Evolutionary conservation across 2,329 filamentous ascomycete species (phyloP).

Genomic region (Gnomoniopsis smithogilvyi): DNA sequence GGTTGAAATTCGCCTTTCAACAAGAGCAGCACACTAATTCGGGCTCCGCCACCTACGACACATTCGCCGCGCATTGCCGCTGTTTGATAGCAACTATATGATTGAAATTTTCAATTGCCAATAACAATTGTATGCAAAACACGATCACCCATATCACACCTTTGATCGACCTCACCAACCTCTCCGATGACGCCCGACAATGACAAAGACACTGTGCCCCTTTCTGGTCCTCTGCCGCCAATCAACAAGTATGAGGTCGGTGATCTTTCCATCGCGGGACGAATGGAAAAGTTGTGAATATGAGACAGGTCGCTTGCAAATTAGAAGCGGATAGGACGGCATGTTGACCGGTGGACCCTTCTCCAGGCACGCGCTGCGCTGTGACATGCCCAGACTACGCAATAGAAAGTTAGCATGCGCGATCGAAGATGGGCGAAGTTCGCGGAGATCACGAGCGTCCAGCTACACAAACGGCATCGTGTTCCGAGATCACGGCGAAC

Average conservation of each 20-base stretch:
- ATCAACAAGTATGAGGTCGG: no score
- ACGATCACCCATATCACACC: neutral
- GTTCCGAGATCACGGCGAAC: conserved; percentile 30
- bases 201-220: neutral
- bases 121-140: neutral
- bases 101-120: neutral
- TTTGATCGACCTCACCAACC: neutral
- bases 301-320: neutral
- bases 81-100: neutral
- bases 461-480: conserved; percentile 27
- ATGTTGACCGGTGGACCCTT: neutral
- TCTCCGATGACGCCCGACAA: neutral
- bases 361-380: neutral
- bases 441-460: neutral
- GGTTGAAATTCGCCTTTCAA: neutral
- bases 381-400: neutral
- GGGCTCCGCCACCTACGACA: neutral
- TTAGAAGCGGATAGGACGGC: neutral
- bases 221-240: no score
- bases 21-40: neutral
- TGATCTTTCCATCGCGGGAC: no score
- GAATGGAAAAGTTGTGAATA: no score
- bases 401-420: neutral
- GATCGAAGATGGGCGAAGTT: neutral
- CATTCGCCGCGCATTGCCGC: neutral